Evolutionary conservation across 768 basidiomycete genomes (phyloP).

Genomic region (Trichaptum fuscoviolaceum): DNA sequence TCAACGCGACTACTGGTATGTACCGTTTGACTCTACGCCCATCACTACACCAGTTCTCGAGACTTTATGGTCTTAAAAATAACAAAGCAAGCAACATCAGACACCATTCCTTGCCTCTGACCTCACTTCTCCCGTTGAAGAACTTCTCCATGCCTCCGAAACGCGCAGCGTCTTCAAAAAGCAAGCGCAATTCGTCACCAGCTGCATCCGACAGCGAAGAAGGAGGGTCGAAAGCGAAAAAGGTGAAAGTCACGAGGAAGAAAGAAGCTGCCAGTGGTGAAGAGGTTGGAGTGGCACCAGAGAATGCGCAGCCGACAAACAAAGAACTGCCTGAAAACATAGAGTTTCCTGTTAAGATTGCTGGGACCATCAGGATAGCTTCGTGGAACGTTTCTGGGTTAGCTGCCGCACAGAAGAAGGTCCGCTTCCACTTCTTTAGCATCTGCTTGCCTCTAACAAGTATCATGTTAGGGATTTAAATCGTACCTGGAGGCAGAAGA

Average conservation of each 20-base stretch:
- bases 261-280: too few species aligned
- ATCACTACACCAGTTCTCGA: background rate
- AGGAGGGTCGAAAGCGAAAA: constrained; percentile 3
- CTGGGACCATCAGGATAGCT: constrained; percentile 49
- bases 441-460: background rate
- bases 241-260: constrained; percentile 5
- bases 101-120: too few species aligned
- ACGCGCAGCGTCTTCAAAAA: background rate
- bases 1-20: background rate
- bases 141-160: background rate
- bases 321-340: constrained; percentile 64
- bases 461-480: constrained; percentile 61
- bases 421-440: constrained; percentile 19
- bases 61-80: background rate
- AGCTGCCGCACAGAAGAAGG: constrained; percentile 75
- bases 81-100: too few species aligned
- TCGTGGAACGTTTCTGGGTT: constrained; percentile 82
- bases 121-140: background rate
- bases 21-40: background rate
- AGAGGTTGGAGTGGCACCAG: background rate
- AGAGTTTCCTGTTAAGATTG: constrained; percentile 43
- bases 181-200: background rate
- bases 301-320: constrained; percentile 64
- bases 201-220: background rate
- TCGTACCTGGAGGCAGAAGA: constrained; percentile 81